A percentile compares a stretch with the other conserved stretches of the same genome.
Evolutionary conservation across 2,329 filamentous ascomycete species (phyloP).

Genomic region (Epichloe bromicola): DNA sequence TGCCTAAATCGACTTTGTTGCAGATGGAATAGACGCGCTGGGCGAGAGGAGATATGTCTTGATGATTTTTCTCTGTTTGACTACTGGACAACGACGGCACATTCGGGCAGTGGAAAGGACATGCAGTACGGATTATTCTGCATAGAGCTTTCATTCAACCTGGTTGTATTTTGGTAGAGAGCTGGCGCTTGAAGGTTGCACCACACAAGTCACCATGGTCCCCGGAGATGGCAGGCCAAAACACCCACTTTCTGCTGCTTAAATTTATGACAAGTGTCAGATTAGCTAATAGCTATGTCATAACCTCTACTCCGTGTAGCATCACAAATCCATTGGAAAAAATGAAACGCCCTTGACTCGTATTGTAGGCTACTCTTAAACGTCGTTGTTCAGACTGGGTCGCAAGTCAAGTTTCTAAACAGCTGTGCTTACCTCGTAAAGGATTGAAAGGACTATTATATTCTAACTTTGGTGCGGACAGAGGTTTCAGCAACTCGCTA

Average conservation of each 20-base stretch:
- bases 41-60: not conserved
- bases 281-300: too few relatives aligned
- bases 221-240: not conserved
- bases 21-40: too few relatives aligned
- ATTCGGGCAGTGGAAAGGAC: not conserved
- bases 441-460: not conserved
- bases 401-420: not conserved
- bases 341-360: not conserved
- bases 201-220: not conserved
- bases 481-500: not conserved
- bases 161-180: not conserved
- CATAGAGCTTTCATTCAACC: not conserved
- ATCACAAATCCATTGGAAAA: not conserved
- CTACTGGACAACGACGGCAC: not conserved
- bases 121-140: not conserved
- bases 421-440: not conserved
- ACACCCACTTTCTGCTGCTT: not conserved
- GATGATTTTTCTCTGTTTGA: not conserved
- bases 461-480: not conserved
- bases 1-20: too few relatives aligned
- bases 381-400: not conserved
- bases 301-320: not conserved
- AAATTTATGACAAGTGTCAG: too few relatives aligned
- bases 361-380: not conserved
- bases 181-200: not conserved